A percentile compares a stretch with the other conserved stretches of the same genome.
Evolutionary conservation across 768 basidiomycete genomes (phyloP).

Genomic region (Tricholoma furcatifolium): DNA sequence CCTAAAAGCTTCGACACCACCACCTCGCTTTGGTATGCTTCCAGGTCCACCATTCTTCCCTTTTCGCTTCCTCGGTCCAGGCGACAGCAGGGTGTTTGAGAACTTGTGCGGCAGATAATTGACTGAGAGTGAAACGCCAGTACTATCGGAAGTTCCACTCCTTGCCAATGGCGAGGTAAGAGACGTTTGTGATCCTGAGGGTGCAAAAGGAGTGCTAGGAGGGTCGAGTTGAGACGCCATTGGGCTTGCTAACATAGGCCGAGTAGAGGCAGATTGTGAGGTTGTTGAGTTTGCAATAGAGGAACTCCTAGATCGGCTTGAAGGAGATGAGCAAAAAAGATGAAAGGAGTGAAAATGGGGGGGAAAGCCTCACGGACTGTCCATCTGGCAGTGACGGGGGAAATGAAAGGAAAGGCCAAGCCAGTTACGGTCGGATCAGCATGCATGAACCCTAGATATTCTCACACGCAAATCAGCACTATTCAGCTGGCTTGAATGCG

Average conservation of each 20-base stretch:
- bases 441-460: constrained; percentile 4
- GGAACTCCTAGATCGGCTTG: constrained; percentile 19
- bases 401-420: constrained; percentile 3
- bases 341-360: constrained; percentile 2
- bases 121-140: constrained; percentile 44
- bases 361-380: constrained; percentile 16
- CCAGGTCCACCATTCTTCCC: constrained; percentile 25
- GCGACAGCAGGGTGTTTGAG: constrained; percentile 42
- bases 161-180: constrained; percentile 11
- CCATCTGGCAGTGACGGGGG: constrained; percentile 14
- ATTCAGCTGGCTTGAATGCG: too few species aligned
- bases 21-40: constrained; percentile 57
- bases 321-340: constrained; percentile 6
- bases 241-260: constrained; percentile 16
- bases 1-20: constrained; percentile 67
- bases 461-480: constrained; percentile 10
- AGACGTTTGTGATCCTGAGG: constrained; percentile 13
- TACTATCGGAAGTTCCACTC: constrained; percentile 10
- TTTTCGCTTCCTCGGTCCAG: constrained; percentile 40
- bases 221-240: constrained; percentile 17
- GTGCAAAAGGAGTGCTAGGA: constrained; percentile 16
- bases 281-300: constrained; percentile 20
- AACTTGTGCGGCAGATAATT: constrained; percentile 79
- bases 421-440: constrained; percentile 9
- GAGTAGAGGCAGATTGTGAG: constrained; percentile 19